Conservation (phyloP, 257 asterid species). For the Misopates orontium region DNA sequence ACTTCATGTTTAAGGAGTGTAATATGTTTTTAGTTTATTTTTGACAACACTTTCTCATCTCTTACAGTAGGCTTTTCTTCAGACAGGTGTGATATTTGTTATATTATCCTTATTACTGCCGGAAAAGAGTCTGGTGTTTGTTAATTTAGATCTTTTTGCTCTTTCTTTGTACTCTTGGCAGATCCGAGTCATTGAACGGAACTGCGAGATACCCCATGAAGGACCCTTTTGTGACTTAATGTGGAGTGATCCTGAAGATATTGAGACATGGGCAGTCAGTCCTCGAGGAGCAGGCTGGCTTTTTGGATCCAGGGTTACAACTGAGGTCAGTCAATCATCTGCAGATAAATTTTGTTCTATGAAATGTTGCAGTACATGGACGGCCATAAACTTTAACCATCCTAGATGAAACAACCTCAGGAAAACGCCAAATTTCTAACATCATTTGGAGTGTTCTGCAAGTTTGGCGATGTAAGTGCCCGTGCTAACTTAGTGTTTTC, state of each 20-base stretch:
- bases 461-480: neutral
- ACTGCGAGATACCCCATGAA: slow-evolving; percentile 97
- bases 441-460: neutral
- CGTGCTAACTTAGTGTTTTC: slow-evolving; percentile 17
- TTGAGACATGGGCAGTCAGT: slow-evolving; percentile 99
- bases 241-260: slow-evolving; percentile 99
- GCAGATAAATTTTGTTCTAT: neutral
- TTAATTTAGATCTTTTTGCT: neutral
- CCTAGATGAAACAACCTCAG: neutral
- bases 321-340: slow-evolving; percentile 59
- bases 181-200: slow-evolving; percentile 91
- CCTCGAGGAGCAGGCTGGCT: slow-evolving; percentile 99
- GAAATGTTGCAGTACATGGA: neutral
- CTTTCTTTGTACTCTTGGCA: slow-evolving; percentile 32
- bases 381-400: neutral
- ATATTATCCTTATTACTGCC: slow-evolving; percentile 8
- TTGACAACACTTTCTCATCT: neutral
- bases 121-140: neutral
- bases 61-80: neutral
- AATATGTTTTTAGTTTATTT: neutral
- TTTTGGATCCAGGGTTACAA: slow-evolving; percentile 93
- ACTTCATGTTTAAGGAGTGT: slow-evolving; percentile 2
- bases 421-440: slow-evolving; percentile 8
- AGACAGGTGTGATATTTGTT: neutral
- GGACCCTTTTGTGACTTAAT: slow-evolving; percentile 98